Conservation (phyloP, 2,329 filamentous ascomycete species). For the Penicillium corylophilum region DNA sequence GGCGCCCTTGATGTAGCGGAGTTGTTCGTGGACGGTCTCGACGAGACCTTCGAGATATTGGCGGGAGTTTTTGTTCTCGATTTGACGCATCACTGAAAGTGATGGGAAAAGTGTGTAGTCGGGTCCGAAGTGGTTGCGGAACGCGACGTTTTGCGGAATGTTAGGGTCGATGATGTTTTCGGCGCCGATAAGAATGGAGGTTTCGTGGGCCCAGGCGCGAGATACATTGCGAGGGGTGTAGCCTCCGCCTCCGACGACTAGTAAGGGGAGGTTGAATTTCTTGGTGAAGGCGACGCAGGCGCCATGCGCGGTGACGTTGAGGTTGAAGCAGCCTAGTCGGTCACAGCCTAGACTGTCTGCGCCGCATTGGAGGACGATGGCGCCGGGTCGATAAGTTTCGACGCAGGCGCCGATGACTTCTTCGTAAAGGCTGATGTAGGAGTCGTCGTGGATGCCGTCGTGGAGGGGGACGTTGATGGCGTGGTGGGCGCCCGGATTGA, state of each 20-base stretch:
- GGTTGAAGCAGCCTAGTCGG: conserved; percentile 89
- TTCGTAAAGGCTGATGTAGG: conserved; percentile 84
- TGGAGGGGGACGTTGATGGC: conserved; percentile 86
- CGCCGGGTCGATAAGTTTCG: conserved; percentile 79
- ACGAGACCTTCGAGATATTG: conserved; percentile 75
- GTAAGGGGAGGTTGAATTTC: conserved; percentile 71
- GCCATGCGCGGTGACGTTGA: conserved; percentile 92
- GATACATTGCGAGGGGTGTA: conserved; percentile 97
- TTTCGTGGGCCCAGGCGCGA: conserved; percentile 95
- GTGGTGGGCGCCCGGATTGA: conserved; percentile 85
- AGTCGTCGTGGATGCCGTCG: conserved; percentile 86
- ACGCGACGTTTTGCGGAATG: conserved; percentile 78
- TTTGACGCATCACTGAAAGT: conserved; percentile 67
- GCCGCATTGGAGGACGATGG: conserved; percentile 92
- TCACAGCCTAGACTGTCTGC: conserved; percentile 94
- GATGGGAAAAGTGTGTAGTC: conserved; percentile 86
- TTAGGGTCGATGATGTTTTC: conserved; percentile 68
- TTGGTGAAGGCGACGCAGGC: conserved; percentile 90
- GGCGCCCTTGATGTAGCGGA: conserved; percentile 78
- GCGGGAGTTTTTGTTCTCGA: conserved; percentile 75
- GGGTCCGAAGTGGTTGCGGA: conserved; percentile 83
- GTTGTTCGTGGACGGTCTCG: conserved; percentile 75
- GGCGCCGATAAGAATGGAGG: conserved; percentile 78
- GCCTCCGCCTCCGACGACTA: conserved; percentile 90
- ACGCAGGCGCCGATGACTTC: conserved; percentile 75